These are phyloP conservation scores for Tetrahymena elliotti DNA, from an alignment of 73 alveolate genomes.

Conservation along the genomic window DNA sequence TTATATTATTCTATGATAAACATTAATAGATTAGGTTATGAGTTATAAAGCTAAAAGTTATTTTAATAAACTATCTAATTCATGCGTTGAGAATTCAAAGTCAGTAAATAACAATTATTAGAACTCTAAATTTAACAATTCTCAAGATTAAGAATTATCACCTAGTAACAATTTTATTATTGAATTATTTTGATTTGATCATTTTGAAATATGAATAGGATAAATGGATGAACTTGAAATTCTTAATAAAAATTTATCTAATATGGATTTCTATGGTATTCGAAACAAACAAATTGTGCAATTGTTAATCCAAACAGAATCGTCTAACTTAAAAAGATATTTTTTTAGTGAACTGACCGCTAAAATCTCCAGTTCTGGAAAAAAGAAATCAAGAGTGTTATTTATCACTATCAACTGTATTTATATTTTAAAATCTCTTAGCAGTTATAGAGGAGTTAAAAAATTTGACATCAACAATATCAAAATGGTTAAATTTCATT, in stretches of 20 bases:
- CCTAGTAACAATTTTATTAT: no score
- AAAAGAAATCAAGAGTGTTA: not conserved
- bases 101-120: no score
- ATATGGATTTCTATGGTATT: not conserved
- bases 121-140: no score
- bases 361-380: not conserved
- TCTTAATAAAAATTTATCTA: not conserved
- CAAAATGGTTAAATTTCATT: not conserved
- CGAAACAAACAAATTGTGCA: not conserved
- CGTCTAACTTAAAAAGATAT: not conserved
- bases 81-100: no score
- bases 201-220: no score
- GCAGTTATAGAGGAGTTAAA: not conserved
- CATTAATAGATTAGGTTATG: no score
- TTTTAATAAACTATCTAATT: no score
- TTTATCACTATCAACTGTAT: not conserved
- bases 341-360: not conserved
- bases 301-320: not conserved
- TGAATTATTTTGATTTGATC: no score
- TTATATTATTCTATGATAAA: no score
- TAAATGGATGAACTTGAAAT: not conserved
- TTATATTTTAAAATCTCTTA: not conserved
- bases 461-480: not conserved
- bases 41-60: no score
- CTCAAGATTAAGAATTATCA: no score